phyloP scores from a whole-genome alignment of 352 stramenopile genomes.

The Bremia lactucae region DNA sequence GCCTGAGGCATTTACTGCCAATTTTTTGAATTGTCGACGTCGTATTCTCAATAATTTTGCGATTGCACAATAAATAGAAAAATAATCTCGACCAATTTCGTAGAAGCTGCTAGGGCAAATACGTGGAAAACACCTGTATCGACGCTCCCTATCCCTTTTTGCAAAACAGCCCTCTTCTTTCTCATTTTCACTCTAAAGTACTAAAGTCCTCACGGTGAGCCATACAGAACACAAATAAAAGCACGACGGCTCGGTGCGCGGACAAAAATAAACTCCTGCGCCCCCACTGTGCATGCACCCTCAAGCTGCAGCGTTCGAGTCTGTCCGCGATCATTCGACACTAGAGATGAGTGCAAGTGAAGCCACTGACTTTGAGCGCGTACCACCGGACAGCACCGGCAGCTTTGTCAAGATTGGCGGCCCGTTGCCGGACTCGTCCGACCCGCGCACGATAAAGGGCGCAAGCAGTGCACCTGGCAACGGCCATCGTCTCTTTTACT shows the following conservation, averaged over 20 bases:
- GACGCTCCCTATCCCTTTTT: too few species aligned
- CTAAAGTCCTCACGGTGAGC: too few species aligned
- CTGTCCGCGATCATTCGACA: constrained; percentile 12
- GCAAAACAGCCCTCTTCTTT: too few species aligned
- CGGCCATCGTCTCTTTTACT: constrained; percentile 63
- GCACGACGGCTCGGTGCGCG: background rate
- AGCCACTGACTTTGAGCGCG: constrained; percentile 47
- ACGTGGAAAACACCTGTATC: too few species aligned
- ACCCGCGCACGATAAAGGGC: constrained; percentile 63
- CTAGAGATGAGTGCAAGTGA: constrained; percentile 32
- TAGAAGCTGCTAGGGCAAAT: too few species aligned
- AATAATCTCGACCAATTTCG: too few species aligned
- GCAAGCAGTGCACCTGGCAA: constrained; percentile 23
- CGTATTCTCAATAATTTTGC: too few species aligned
- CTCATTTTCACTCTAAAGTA: too few species aligned
- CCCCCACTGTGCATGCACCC: constrained; percentile 15
- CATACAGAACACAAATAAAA: constrained; percentile 13
- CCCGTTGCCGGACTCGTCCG: constrained; percentile 51
- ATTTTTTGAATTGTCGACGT: too few species aligned
- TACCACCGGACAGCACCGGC: constrained; percentile 26
- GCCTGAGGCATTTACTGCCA: too few species aligned
- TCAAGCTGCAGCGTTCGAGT: constrained; percentile 17
- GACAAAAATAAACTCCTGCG: constrained; percentile 1
- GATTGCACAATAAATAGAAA: too few species aligned
- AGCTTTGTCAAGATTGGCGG: constrained; percentile 78